Evolutionary conservation across 108 stramenopile genomes (phyloP), one percentile per base, ranked within the genome.

Genomic region (Heterococcus sp.): DNA sequence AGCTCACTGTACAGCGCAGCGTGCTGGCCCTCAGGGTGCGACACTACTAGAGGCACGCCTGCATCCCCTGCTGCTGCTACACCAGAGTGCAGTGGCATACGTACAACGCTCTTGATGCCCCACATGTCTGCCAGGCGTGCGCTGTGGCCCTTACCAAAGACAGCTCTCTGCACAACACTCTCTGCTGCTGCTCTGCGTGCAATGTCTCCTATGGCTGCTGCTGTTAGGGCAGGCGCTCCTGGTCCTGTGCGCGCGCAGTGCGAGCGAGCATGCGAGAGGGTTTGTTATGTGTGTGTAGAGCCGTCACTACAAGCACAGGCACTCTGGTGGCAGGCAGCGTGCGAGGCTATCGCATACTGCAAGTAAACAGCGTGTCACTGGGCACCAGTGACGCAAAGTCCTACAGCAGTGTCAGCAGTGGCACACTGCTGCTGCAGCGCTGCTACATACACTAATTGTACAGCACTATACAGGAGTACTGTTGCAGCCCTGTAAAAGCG

Each of bases 71-170:
- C 38, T n/a, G 37, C 40, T 11, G 76, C 72, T 29, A 84, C 71
- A 29, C 73, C 84, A 28, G 46, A 75, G 14, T 71, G 37, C 38
- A 84, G 35, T 5, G 84, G 84, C 71, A 84, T 39, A 3, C 35
- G 75, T 1, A 84, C 77, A 0, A 76, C 76, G 72, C 78, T 84
- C 38, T 38, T 72, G 8, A 84, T 73, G 39, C 84, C 84, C 84
- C 84, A 84, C 84, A 84, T 84, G 37, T 84, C 84, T 14, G 84
- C 84, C 39, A 84, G 26, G 29, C 84, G 71, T 58, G 28, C 36
- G 35, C 72, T 69, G 35, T 84, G 84, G 11, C 84, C 84, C 37
- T 46, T 65, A 26, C 84, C 84, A 21, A 84, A 78, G 21, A 84
- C 38, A 5, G 66, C 66, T 66, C 71, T 31, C 39, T 39, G 69